Percentiles rank a stretch among this genome's conserved stretches.
phyloP scores from a whole-genome alignment of 768 basidiomycete species.

The Solioccasus polychromus region DNA sequence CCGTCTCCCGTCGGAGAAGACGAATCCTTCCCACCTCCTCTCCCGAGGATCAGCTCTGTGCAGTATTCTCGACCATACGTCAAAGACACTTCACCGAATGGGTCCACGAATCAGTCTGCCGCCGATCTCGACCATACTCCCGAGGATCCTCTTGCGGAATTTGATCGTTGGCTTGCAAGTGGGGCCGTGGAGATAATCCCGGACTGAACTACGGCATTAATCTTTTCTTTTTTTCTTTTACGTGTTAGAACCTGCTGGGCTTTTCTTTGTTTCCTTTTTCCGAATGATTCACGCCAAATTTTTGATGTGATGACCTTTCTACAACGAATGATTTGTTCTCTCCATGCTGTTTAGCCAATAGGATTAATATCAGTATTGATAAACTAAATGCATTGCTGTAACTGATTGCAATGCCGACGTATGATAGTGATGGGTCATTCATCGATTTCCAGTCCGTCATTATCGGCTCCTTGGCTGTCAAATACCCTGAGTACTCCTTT shows the following conservation, averaged over 20 bases:
- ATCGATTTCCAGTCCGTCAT: background rate
- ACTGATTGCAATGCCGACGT: too few species aligned
- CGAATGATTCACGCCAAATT: too few species aligned
- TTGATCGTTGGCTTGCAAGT: conserved; percentile 69
- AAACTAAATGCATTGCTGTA: background rate
- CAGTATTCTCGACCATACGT: background rate
- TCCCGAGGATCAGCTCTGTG: conserved; percentile 26
- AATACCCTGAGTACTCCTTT: conserved; percentile 59
- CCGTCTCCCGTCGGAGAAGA: conserved; percentile 2
- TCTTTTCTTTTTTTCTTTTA: background rate
- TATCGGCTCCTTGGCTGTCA: conserved; percentile 35
- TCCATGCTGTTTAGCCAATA: too few species aligned
- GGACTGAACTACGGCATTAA: conserved; percentile 20
- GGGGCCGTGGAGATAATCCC: conserved; percentile 54
- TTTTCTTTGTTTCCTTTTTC: background rate
- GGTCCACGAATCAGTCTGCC: too few species aligned
- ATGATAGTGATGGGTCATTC: background rate
- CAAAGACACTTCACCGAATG: background rate
- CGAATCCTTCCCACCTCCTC: conserved; percentile 16
- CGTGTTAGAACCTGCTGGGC: background rate
- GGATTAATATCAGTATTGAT: background rate
- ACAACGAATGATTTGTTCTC: too few species aligned
- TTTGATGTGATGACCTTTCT: background rate
- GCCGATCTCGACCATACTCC: conserved; percentile 11
- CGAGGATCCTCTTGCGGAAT: conserved; percentile 57